Conservation (phyloP, 2,329 filamentous ascomycete species). For the Chaetomiaceae sp. region DNA sequence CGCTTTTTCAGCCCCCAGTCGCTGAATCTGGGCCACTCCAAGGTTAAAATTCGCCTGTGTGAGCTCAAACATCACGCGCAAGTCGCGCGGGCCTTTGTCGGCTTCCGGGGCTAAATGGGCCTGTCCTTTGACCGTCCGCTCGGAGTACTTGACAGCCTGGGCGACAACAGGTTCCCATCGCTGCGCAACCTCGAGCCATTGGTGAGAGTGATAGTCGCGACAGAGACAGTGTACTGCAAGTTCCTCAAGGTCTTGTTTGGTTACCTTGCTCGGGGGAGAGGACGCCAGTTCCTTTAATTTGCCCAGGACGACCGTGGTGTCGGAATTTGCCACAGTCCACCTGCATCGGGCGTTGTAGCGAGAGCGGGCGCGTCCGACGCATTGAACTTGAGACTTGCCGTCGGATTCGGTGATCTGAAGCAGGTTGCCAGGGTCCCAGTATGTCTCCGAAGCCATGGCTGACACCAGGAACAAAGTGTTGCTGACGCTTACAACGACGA, state of each 20-base stretch:
- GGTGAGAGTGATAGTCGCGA: background rate
- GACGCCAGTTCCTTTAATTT: background rate
- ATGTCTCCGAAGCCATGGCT: background rate
- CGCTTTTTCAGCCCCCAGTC: too few species aligned
- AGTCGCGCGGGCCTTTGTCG: too few species aligned
- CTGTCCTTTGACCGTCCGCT: background rate
- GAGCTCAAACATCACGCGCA: too few species aligned
- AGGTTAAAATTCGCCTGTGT: too few species aligned
- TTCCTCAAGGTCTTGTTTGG: background rate
- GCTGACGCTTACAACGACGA: too few species aligned
- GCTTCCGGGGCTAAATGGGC: background rate
- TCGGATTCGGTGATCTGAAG: background rate
- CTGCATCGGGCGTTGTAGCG: background rate
- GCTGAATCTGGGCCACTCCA: too few species aligned
- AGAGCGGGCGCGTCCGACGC: background rate
- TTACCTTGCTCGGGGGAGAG: background rate
- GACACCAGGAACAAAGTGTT: background rate
- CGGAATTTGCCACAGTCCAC: background rate
- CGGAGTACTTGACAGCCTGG: background rate
- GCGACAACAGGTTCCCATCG: background rate
- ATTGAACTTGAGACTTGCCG: background rate
- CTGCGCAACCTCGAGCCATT: background rate
- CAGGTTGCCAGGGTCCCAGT: slow-evolving; percentile 4
- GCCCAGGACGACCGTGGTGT: background rate
- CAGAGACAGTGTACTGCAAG: slow-evolving; percentile 4